Evolutionary conservation across 345 rosid genomes (phyloP), one percentile per base, ranked within the genome.

Genomic region (Jatropha curcas): DNA sequence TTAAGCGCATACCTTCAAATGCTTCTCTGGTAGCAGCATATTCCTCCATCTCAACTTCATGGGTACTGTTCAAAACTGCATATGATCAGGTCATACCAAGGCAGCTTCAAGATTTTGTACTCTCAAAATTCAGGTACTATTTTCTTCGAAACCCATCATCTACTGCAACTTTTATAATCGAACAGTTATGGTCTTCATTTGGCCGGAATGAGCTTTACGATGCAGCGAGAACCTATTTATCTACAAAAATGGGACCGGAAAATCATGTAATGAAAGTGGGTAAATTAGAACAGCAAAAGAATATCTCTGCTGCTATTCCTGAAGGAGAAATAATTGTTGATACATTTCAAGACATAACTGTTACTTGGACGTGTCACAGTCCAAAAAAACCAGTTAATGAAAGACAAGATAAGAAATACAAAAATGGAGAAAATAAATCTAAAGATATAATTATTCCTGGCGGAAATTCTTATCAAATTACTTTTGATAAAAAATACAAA

Each of bases 401-500:
- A n/a, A n/a, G n/a, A n/a, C n/a, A n/a, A n/a, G n/a, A n/a, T n/a
- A n/a, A n/a, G n/a, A n/a, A n/a, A n/a, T n/a, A n/a, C n/a, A n/a
- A n/a, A n/a, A n/a, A n/a, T n/a, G n/a, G n/a, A n/a, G n/a, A n/a
- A n/a, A n/a, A n/a, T n/a, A n/a, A n/a, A n/a, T n/a, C n/a, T n/a
- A n/a, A n/a, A n/a, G n/a, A n/a, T n/a, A n/a, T n/a, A n/a, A n/a
- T n/a, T n/a, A n/a, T 19, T 39, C 43, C 1, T 39, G 6, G 10
- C 43, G 10, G 27, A 4, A 34, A 55, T 43, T 34, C 48, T 30
- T 66, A 22, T 30, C 57, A 48, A 35, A 48, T 66, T 6, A 51
- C 37, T 10, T 66, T 66, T 28, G 70, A 66, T 28, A 55, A 66
- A 16, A 12, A 66, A 50, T 48, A 66, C 6, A 48, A 25, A 27